phyloP scores from a whole-genome alignment of 2,329 filamentous ascomycete genomes.

The Torrubiella hemipterigena region DNA sequence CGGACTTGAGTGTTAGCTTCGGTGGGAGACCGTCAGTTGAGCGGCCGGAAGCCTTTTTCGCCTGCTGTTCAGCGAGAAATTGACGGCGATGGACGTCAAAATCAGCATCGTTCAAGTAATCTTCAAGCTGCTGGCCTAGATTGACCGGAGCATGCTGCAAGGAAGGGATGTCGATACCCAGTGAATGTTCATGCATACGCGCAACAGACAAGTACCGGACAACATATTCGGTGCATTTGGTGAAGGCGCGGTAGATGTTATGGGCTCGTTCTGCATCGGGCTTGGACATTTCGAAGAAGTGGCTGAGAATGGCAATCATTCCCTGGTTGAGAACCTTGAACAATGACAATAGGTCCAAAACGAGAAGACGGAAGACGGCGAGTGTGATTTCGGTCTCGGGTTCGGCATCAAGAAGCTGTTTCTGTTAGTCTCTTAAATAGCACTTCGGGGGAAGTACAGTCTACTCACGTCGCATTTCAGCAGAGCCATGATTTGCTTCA shows the following conservation, averaged over 20 bases:
- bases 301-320: constrained; percentile 90
- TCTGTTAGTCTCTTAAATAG: constrained; percentile 7
- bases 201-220: constrained; percentile 83
- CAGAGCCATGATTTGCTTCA: constrained; percentile 74
- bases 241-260: constrained; percentile 84
- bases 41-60: too few relatives aligned
- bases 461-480: constrained; percentile 75
- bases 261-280: constrained; percentile 86
- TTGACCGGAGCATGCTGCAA: constrained; percentile 95
- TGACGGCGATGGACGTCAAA: constrained; percentile 90
- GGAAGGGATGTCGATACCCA: constrained; percentile 87
- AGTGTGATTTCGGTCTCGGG: constrained; percentile 94
- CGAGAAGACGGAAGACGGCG: constrained; percentile 83
- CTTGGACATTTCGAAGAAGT: constrained; percentile 97
- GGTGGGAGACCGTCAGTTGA: too few relatives aligned
- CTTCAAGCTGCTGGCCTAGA: constrained; percentile 76
- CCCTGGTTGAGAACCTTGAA: constrained; percentile 96
- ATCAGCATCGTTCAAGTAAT: constrained; percentile 88
- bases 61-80: constrained; percentile 79
- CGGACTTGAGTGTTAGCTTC: too few relatives aligned
- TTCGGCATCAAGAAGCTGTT: constrained; percentile 71
- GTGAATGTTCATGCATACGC: constrained; percentile 83
- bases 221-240: constrained; percentile 82
- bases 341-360: constrained; percentile 76
- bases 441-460: neutral